These are phyloP conservation scores for Dendrobium huoshanense DNA, from an alignment of 106 monocot species.

Conservation along the genomic window DNA sequence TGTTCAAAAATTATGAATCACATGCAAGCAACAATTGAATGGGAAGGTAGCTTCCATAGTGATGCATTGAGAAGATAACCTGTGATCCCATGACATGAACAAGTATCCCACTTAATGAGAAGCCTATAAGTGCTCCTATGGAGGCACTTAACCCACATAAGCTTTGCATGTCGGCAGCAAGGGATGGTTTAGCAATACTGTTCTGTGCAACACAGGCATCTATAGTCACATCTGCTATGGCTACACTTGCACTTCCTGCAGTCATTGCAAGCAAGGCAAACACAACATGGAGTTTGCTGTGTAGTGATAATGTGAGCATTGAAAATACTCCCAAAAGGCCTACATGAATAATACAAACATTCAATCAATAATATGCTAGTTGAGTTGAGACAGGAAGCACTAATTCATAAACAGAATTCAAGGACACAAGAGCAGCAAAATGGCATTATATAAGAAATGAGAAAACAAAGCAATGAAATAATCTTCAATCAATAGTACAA, in stretches of 20 bases:
- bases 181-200: slow-evolving; percentile 50
- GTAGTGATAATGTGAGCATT: slow-evolving; percentile 54
- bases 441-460: neutral
- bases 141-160: slow-evolving; percentile 64
- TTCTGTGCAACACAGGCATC: slow-evolving; percentile 87
- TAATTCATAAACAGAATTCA: neutral
- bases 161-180: slow-evolving; percentile 91
- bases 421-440: neutral
- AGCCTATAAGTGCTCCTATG: slow-evolving; percentile 71
- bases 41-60: neutral
- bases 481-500: neutral
- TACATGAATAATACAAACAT: slow-evolving; percentile 12
- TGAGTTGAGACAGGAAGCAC: neutral
- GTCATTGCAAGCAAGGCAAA: slow-evolving; percentile 57
- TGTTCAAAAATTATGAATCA: neutral
- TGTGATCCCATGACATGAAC: slow-evolving; percentile 78
- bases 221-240: slow-evolving; percentile 87
- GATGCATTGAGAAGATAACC: slow-evolving; percentile 25
- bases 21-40: neutral
- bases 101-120: slow-evolving; percentile 67
- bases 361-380: slow-evolving; percentile 1
- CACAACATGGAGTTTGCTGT: slow-evolving; percentile 34
- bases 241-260: slow-evolving; percentile 44
- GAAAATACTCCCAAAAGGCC: slow-evolving; percentile 51
- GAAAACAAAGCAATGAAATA: neutral